Percentiles rank a stretch among this genome's conserved stretches.
Conservation (phyloP, 2,329 filamentous ascomycete genomes). For the Fusarium sp. region DNA sequence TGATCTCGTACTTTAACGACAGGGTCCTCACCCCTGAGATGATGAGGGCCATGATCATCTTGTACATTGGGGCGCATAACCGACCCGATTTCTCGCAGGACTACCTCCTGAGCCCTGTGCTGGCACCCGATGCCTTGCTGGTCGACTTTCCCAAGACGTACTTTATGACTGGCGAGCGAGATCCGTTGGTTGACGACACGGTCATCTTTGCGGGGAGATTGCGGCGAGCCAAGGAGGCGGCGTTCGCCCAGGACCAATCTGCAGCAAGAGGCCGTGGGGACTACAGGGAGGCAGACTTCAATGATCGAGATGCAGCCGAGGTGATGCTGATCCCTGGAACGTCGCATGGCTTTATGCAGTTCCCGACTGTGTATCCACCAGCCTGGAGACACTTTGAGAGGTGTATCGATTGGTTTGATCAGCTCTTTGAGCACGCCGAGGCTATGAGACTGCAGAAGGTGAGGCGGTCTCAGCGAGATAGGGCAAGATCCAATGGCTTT, state of each 20-base stretch:
- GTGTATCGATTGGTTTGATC: slow-evolving; percentile 83
- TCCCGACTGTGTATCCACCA: slow-evolving; percentile 87
- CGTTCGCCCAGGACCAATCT: slow-evolving; percentile 27
- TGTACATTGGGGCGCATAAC: slow-evolving; percentile 94
- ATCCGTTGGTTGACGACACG: slow-evolving; percentile 95
- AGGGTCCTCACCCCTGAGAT: slow-evolving; percentile 94
- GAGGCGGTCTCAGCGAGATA: slow-evolving; percentile 19
- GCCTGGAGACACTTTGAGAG: slow-evolving; percentile 89
- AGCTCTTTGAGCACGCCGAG: slow-evolving; percentile 72
- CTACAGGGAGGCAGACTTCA: slow-evolving; percentile 47
- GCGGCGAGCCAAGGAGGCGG: slow-evolving; percentile 78
- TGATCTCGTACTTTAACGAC: slow-evolving; percentile 98
- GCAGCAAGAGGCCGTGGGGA: slow-evolving; percentile 16
- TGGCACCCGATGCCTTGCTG: slow-evolving; percentile 86
- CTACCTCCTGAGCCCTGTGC: slow-evolving; percentile 87
- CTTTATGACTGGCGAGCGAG: slow-evolving; percentile 93
- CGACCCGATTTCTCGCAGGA: slow-evolving; percentile 93
- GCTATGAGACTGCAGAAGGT: slow-evolving; percentile 46
- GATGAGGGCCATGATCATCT: slow-evolving; percentile 99
- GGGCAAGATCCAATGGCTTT: slow-evolving; percentile 15
- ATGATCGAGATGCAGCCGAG: slow-evolving; percentile 65
- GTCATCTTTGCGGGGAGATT: slow-evolving; percentile 93
- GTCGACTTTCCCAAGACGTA: slow-evolving; percentile 93
- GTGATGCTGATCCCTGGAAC: slow-evolving; percentile 89
- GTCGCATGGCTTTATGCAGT: slow-evolving; percentile 93